These are phyloP conservation scores for Chaetomiaceae sp. DNA, from an alignment of 2,329 filamentous ascomycete species.

Conservation along the genomic window DNA sequence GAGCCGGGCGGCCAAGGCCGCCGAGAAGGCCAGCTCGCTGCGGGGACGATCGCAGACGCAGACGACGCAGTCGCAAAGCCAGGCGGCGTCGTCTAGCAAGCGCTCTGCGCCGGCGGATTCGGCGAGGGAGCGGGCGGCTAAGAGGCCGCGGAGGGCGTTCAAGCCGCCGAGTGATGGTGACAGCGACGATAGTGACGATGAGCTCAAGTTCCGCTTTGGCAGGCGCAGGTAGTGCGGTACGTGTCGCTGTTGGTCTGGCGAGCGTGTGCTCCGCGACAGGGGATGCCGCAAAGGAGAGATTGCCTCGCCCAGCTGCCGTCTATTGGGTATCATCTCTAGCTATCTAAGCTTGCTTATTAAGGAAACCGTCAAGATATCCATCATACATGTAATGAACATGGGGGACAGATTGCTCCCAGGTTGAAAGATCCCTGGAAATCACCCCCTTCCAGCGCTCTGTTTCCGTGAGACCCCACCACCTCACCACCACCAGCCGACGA, in stretches of 20 bases:
- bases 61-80: conserved; percentile 24
- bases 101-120: conserved; percentile 30
- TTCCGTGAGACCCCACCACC: no score
- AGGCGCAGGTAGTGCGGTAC: conserved; percentile 35
- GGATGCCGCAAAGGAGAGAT: neutral
- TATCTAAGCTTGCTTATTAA: neutral
- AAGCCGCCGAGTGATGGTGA: conserved; percentile 11
- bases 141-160: conserved; percentile 29
- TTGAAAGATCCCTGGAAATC: no score
- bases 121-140: conserved; percentile 31
- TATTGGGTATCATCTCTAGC: conserved; percentile 19
- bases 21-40: conserved; percentile 25
- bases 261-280: neutral
- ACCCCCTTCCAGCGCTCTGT: no score
- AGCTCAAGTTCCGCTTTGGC: conserved; percentile 51
- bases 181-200: conserved; percentile 45
- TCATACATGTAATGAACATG: neutral
- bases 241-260: neutral
- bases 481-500: neutral
- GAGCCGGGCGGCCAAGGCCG: conserved; percentile 30
- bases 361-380: neutral
- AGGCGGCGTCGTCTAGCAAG: conserved; percentile 20
- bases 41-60: conserved; percentile 22
- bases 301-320: neutral
- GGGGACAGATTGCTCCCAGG: neutral